phyloP scores from a whole-genome alignment of 1,139 yeast species.

The Protomyces pachydermus region DNA sequence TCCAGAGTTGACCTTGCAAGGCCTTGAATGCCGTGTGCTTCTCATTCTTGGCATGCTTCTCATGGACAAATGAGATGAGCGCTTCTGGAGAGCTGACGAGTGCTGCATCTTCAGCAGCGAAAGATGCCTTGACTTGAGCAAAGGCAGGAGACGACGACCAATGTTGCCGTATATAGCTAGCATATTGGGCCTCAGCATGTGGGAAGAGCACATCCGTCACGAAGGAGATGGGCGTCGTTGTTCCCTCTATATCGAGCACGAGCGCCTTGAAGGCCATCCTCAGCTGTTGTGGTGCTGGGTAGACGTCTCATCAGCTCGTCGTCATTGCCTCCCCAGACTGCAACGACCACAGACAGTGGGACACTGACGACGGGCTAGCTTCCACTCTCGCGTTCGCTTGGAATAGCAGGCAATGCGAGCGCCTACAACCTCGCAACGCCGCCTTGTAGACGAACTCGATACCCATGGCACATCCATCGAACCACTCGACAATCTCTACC shows the following conservation, averaged over 20 bases:
- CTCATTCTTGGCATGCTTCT: conserved; percentile 59
- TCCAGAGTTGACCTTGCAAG: conserved; percentile 83
- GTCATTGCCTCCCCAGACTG: not conserved
- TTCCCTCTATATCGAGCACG: conserved; percentile 67
- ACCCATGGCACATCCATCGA: not conserved
- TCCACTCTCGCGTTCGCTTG: no score
- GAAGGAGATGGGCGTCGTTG: conserved; percentile 69
- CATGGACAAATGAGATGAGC: conserved; percentile 48
- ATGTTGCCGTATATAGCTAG: conserved; percentile 30
- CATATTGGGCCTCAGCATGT: conserved; percentile 37
- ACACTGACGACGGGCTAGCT: no score
- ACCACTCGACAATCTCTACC: not conserved
- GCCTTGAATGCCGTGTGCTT: conserved; percentile 74
- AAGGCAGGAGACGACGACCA: conserved; percentile 40
- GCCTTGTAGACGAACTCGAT: not conserved
- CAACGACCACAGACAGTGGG: not conserved
- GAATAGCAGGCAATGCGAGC: not conserved
- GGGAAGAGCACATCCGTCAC: conserved; percentile 46
- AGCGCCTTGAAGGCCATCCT: conserved; percentile 10
- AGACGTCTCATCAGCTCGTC: not conserved
- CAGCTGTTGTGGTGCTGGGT: not conserved
- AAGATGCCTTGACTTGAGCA: conserved; percentile 36
- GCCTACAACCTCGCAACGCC: not conserved
- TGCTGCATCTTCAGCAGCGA: conserved; percentile 37
- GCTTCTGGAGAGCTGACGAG: conserved; percentile 36